Percentiles rank a stretch among this genome's conserved stretches.
Evolutionary conservation across 495 filamentous ascomycete species (phyloP).

Genomic region (Xanthoparmelia taractica): DNA sequence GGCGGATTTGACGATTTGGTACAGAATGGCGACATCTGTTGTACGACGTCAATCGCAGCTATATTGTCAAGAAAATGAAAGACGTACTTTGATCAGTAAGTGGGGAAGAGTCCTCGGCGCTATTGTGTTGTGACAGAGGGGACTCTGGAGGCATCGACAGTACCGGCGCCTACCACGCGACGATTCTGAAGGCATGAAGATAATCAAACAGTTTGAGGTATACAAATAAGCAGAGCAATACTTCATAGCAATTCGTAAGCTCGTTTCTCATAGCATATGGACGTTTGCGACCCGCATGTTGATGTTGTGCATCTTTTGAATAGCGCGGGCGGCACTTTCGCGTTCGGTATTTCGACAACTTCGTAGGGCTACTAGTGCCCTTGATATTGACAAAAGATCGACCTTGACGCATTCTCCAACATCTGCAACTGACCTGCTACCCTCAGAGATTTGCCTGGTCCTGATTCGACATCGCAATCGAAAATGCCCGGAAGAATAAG

Average conservation of each 20-base stretch:
- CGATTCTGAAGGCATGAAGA: conserved; percentile 46
- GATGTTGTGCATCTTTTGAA: conserved; percentile 4
- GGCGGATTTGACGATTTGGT: conserved; percentile 65
- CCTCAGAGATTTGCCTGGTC: no score
- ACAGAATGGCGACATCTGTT: conserved; percentile 69
- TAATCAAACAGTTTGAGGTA: conserved; percentile 18
- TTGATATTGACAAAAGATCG: conserved; percentile 6
- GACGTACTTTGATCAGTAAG: conserved; percentile 58
- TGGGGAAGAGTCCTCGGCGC: conserved; percentile 42
- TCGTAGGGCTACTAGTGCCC: not conserved
- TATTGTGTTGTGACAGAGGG: conserved; percentile 40
- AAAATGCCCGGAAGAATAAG: conserved; percentile 41
- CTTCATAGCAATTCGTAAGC: conserved; percentile 14
- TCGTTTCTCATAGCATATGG: not conserved
- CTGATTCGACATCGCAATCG: not conserved
- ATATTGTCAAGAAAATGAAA: not conserved
- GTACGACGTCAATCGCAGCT: conserved; percentile 19
- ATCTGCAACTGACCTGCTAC: not conserved
- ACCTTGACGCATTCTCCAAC: not conserved
- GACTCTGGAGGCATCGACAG: conserved; percentile 53
- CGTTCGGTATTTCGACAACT: conserved; percentile 9
- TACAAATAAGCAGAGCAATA: conserved; percentile 1
- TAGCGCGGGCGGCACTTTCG: conserved; percentile 5
- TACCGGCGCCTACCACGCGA: conserved; percentile 46
- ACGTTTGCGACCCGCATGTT: conserved; percentile 1